phyloP scores from a whole-genome alignment of 2,329 filamentous ascomycete genomes.

The Ambrosiella beaveri region DNA sequence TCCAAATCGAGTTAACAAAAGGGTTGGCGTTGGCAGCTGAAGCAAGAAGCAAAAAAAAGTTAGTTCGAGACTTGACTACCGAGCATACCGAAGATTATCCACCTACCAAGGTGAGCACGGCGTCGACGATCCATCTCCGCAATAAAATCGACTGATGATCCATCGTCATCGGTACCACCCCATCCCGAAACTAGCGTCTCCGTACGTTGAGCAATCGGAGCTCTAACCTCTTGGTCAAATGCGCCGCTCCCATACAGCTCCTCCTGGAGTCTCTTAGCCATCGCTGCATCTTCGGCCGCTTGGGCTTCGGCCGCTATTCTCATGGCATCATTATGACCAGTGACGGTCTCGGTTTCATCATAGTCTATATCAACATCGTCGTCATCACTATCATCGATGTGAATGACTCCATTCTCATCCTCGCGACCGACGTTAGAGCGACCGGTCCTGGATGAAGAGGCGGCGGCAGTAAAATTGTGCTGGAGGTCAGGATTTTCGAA shows the following conservation, averaged over 20 bases:
- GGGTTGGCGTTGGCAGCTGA: conserved; percentile 18
- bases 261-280: conserved; percentile 81
- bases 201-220: conserved; percentile 77
- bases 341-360: conserved; percentile 27
- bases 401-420: conserved; percentile 33
- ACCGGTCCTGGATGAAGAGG: conserved; percentile 20
- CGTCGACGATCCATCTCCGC: conserved; percentile 8
- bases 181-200: conserved; percentile 58
- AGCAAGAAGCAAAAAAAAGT: background rate
- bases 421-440: conserved; percentile 19
- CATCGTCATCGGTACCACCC: conserved; percentile 2
- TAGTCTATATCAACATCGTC: conserved; percentile 53
- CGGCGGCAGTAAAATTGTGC: conserved; percentile 24
- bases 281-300: conserved; percentile 79
- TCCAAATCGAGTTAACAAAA: conserved; percentile 25
- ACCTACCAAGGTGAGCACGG: conserved; percentile 8
- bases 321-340: conserved; percentile 23
- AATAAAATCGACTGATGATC: conserved; percentile 2
- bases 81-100: background rate
- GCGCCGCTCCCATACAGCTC: conserved; percentile 56
- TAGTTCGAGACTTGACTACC: background rate
- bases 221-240: conserved; percentile 51
- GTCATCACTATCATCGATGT: conserved; percentile 37
- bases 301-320: conserved; percentile 31
- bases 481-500: conserved; percentile 72